phyloP scores from a whole-genome alignment of 2,329 filamentous ascomycete species.

The Laburnicola sp. region DNA sequence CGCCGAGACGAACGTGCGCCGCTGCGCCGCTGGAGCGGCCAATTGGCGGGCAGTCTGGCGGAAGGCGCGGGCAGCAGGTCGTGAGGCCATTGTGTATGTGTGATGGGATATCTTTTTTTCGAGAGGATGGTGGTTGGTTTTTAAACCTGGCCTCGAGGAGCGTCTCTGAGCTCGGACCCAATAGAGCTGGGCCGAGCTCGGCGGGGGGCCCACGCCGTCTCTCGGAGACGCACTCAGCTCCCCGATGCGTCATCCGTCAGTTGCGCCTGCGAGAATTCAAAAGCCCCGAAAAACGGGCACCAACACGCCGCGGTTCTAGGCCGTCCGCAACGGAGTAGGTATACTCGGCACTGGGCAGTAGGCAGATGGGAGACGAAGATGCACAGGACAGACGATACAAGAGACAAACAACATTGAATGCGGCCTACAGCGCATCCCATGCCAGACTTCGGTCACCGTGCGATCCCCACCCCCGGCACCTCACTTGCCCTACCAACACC shows the following conservation, averaged over 20 bases:
- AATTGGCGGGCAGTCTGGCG: conserved; percentile 61
- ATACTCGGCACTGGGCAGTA: background rate
- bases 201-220: conserved; percentile 8
- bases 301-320: background rate
- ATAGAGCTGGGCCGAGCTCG: conserved; percentile 20
- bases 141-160: conserved; percentile 25
- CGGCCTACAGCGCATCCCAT: background rate
- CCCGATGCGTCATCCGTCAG: too few species aligned
- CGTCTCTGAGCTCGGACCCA: conserved; percentile 17
- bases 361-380: background rate
- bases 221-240: too few species aligned
- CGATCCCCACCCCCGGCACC: background rate
- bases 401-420: too few species aligned
- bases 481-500: background rate
- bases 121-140: conserved; percentile 28
- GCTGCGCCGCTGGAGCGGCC: conserved; percentile 54
- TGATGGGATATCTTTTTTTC: conserved; percentile 37
- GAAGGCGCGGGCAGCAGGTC: conserved; percentile 68
- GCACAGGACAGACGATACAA: background rate
- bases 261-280: conserved; percentile 23
- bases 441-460: background rate
- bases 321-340: background rate
- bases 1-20: conserved; percentile 62
- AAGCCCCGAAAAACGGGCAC: background rate
- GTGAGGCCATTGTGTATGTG: conserved; percentile 71